Evolutionary conservation across 179 eudicot species (phyloP), one percentile per base, ranked within the genome.

Genomic region (Corrigiola litoralis): DNA sequence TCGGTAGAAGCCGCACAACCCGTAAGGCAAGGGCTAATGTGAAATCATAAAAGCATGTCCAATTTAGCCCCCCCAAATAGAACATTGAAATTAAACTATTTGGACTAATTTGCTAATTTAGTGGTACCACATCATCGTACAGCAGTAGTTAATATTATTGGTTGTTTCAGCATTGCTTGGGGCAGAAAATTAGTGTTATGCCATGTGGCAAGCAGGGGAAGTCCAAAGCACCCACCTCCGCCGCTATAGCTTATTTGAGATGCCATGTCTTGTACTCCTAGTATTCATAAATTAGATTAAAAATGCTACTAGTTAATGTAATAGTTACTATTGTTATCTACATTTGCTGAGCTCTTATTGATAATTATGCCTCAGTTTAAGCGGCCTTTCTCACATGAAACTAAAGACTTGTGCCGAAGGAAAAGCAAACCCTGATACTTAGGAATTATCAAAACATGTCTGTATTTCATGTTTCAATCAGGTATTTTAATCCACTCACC

Each of bases 181-280:
- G 59, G 38, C 33, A 28, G 23, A 51, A 33, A 38, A 16, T 53
- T 25, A 37, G 57, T 47, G 46, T 58, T 60, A 34, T 63, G 68
- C 63, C 74, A 63, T 55, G 68, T 70, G 74, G 74, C 63, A 45
- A 55, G 56, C 46, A 23, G 50, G 57, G 63, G 62, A 17, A 23
- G 36, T 70, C 61, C 45, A 70, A 32, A 27, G 4, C 9, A 2
- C 38, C 11, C 14, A 0, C n/a, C 28, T 3, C 20, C 1, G 9
- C 36, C 8, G 9, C 16, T 3, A 9, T 56, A 36, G 5, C 23
- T 42, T 34, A 37, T 16, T 63, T 33, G 10, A 63, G 47, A 33
- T 63, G 56, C 44, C 42, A 11, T 63, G 17, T 11, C 40, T 4
- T 62, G 9, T 12, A 6, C 17, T 34, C 29, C 18, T 16, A 21